Evolutionary conservation across 495 filamentous ascomycete species (phyloP).

Genomic region (Xylaria curta): DNA sequence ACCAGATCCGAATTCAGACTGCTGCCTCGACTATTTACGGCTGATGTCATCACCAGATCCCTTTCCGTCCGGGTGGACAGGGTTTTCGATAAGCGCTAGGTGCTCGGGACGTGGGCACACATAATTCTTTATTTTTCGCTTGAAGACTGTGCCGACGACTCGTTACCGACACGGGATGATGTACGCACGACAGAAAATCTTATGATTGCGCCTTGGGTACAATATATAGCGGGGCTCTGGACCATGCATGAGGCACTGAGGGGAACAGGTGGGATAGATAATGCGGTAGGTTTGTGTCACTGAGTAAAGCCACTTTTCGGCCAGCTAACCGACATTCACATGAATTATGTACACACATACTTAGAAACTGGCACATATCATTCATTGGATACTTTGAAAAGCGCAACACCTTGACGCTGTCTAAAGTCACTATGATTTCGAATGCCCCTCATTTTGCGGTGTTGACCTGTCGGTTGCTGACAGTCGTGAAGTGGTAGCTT

Average conservation of each 20-base stretch:
- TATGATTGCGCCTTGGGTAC: background rate
- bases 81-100: background rate
- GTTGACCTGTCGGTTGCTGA: conserved; percentile 9
- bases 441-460: conserved; percentile 15
- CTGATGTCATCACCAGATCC: conserved; percentile 9
- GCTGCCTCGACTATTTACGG: background rate
- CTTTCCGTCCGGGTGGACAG: conserved; percentile 6
- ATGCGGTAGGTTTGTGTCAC: background rate
- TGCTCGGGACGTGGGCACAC: background rate
- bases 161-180: conserved; percentile 1
- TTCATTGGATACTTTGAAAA: background rate
- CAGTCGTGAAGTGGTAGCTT: background rate
- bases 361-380: background rate
- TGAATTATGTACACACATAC: background rate
- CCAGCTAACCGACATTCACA: background rate
- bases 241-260: background rate
- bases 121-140: background rate
- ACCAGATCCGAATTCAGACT: conserved; percentile 9
- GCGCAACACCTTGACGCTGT: background rate
- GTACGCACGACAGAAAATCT: background rate
- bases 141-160: background rate
- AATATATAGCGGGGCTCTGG: conserved; percentile 6
- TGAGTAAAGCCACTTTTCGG: background rate
- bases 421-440: background rate
- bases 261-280: conserved; percentile 15